These are phyloP conservation scores for Hymenoscyphus salicellus DNA, from an alignment of 2,329 filamentous ascomycete genomes.

Conservation along the genomic window DNA sequence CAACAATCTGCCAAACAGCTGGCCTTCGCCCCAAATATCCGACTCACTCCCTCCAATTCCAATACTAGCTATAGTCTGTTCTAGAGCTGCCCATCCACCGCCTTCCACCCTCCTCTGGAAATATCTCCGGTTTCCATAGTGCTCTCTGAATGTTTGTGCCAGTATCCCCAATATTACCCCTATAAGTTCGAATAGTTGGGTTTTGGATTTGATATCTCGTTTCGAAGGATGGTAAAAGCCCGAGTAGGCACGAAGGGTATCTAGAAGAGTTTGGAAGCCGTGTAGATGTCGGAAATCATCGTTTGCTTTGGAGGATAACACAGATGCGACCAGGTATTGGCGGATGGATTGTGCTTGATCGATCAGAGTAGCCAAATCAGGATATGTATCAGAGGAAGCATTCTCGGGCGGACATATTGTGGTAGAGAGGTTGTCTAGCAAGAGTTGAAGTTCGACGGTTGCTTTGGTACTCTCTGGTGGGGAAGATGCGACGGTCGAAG, in stretches of 20 bases:
- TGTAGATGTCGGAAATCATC: constrained; percentile 79
- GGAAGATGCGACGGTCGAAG: constrained; percentile 60
- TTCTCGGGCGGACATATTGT: constrained; percentile 23
- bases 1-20: constrained; percentile 79
- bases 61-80: constrained; percentile 68
- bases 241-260: constrained; percentile 66
- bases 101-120: constrained; percentile 74
- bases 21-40: constrained; percentile 65
- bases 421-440: constrained; percentile 48
- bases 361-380: constrained; percentile 36
- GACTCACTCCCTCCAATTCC: constrained; percentile 62
- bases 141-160: constrained; percentile 62
- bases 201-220: constrained; percentile 60
- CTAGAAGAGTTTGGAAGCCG: constrained; percentile 73
- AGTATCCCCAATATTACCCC: constrained; percentile 71
- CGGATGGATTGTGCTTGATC: constrained; percentile 32
- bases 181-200: constrained; percentile 64
- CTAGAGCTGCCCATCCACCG: constrained; percentile 74
- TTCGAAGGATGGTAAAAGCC: constrained; percentile 72
- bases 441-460: constrained; percentile 54
- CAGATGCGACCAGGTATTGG: constrained; percentile 41
- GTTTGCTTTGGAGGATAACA: constrained; percentile 52
- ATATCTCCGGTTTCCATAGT: constrained; percentile 83
- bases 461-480: constrained; percentile 57
- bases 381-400: constrained; percentile 25